Evolutionary conservation across 305 asterid genomes (phyloP), one percentile per base, ranked within the genome.

Genomic region (Euphrasia arctica): DNA sequence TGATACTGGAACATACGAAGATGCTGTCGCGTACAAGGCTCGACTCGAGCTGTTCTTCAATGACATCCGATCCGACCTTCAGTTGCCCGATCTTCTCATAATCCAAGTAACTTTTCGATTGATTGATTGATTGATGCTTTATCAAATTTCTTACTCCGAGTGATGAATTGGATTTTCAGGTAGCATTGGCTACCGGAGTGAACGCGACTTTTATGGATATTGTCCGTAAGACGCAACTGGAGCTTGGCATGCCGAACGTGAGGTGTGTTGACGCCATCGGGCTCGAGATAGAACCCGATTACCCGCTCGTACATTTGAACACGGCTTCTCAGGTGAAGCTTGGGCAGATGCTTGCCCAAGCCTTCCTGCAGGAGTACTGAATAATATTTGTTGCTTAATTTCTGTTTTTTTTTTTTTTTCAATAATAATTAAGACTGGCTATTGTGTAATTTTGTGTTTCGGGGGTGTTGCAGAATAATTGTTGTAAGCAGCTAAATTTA

Each of bases 241-340:
- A 49, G 1, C 68, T 69, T 22, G 58, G 74, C 2, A 41, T 77
- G 13, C 69, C 70, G 2, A 67, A 70, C 28, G 78, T 85, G 13
- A 57, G 10, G 72, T 67, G 65, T 11, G 82, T 85, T 11, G 92
- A 85, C 65, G 86, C 87, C 0, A 50, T 47, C 58, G 87, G 85
- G 29, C 62, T 73, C 12, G 54, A 22, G 4, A 55, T 64, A 3
- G 27, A 62, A 48, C 52, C 62, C 0, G 4, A 29, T 29, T 85
- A 82, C 62, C 9, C 29, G 22, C 22, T 18, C 3, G 14, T 82
- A 15, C 92, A 85, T 60, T 82, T 80, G 36, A 70, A 42, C 25
- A 63, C 84, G 0, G 57, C 50, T 2, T 68, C 80, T 0, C 75
- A 67, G 32, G 73, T 72, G 62, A 63, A 60, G 22, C 81, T 82